phyloP scores from a whole-genome alignment of 176 grass and related monocot species.

The Microstegium vimineum region DNA sequence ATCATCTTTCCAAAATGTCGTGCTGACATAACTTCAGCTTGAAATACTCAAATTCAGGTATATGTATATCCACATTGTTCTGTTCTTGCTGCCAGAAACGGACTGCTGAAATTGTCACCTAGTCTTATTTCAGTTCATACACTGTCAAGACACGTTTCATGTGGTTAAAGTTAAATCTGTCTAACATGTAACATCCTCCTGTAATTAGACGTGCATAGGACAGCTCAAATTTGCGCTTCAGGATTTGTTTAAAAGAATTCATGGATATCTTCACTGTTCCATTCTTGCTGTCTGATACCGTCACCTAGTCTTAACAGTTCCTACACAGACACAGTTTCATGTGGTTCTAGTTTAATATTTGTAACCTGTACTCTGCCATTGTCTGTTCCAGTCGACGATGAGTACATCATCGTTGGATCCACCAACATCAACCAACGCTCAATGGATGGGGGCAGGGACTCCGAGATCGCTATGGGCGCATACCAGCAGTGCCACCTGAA shows the following conservation, averaged over 20 bases:
- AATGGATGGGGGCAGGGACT: slow-evolving; percentile 88
- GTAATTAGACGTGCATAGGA: background rate
- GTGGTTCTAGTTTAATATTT: background rate
- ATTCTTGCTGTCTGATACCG: background rate
- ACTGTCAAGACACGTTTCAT: background rate
- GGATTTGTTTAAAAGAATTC: background rate
- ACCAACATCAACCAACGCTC: slow-evolving; percentile 96
- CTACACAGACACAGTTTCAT: slow-evolving; percentile 2
- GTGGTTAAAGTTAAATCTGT: slow-evolving; percentile 3
- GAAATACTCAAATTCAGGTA: background rate
- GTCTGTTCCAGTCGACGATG: slow-evolving; percentile 73
- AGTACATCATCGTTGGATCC: slow-evolving; percentile 90
- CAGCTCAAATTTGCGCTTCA: background rate
- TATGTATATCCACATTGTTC: background rate
- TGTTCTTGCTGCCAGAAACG: background rate
- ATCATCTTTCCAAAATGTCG: background rate
- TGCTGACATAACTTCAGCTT: background rate
- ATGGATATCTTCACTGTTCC: background rate
- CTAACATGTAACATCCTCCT: background rate
- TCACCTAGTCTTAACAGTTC: background rate
- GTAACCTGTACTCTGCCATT: background rate
- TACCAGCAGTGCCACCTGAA: slow-evolving; percentile 73
- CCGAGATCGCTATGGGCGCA: slow-evolving; percentile 78
- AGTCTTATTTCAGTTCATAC: background rate
- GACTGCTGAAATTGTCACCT: background rate